Conservation (phyloP, 192 early-diverging fungal genomes). For the Backusella macrospora region DNA sequence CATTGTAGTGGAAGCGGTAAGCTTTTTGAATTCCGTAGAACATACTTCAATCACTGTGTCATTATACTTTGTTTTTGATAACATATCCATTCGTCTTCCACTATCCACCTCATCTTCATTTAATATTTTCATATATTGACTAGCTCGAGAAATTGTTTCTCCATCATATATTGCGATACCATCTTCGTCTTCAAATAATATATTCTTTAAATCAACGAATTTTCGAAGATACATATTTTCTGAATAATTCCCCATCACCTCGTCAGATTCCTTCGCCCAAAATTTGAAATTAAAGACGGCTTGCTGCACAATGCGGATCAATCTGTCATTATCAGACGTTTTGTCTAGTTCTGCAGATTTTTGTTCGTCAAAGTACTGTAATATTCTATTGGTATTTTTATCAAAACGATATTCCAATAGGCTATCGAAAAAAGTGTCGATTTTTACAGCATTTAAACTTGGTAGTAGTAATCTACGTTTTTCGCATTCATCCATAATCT, state of each 20-base stretch:
- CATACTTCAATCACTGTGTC: constrained; percentile 6
- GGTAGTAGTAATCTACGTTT: constrained; percentile 17
- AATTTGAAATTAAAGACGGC: constrained; percentile 12
- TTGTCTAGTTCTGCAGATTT: constrained; percentile 11
- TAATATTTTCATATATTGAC: not conserved
- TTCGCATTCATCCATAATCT: constrained; percentile 19
- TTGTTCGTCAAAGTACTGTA: constrained; percentile 17
- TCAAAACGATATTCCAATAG: constrained; percentile 20
- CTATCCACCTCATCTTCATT: constrained; percentile 7
- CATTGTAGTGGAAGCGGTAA: not conserved
- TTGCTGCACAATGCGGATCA: not conserved
- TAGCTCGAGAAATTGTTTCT: not conserved
- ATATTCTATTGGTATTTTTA: constrained; percentile 16
- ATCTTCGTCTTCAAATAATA: constrained; percentile 20
- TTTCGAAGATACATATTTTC: constrained; percentile 19
- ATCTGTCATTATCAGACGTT: constrained; percentile 16
- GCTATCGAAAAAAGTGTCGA: not conserved
- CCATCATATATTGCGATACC: constrained; percentile 5
- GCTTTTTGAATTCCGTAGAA: not conserved
- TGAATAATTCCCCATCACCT: constrained; percentile 4
- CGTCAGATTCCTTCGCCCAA: constrained; percentile 6
- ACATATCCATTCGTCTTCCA: not conserved
- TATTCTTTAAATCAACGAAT: not conserved
- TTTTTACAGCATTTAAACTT: constrained; percentile 15
- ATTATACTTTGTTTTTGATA: constrained; percentile 2